Percentiles rank a stretch among this genome's conserved stretches.
phyloP scores from a whole-genome alignment of 2,329 filamentous ascomycete genomes.

The Ophiosphaerella korrae region DNA sequence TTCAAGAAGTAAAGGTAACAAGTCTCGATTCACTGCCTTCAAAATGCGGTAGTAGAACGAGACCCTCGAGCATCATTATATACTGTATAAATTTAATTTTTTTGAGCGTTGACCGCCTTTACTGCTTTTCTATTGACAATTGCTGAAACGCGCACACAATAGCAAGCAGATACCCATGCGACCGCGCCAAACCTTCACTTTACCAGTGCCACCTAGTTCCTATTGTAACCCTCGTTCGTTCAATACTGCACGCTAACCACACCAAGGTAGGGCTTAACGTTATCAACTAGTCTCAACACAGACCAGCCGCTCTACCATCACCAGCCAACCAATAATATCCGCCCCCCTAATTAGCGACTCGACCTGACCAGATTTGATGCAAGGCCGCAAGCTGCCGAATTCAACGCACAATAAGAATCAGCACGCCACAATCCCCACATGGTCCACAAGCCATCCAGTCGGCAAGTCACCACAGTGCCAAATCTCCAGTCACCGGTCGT shows the following conservation, averaged over 20 bases:
- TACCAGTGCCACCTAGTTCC: constrained; percentile 6
- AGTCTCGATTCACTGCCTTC: not conserved
- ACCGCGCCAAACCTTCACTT: not conserved
- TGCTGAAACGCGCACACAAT: constrained; percentile 31
- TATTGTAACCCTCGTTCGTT: constrained; percentile 12
- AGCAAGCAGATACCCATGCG: constrained; percentile 17
- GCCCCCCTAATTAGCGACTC: too few species aligned
- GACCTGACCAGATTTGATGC: too few species aligned
- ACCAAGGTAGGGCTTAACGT: not conserved
- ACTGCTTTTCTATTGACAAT: constrained; percentile 20
- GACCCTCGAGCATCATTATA: not conserved
- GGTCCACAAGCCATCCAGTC: not conserved
- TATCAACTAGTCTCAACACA: too few species aligned
- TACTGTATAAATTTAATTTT: not conserved
- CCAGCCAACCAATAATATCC: too few species aligned
- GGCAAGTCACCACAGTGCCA: not conserved
- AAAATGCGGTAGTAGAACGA: not conserved
- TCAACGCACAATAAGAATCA: too few species aligned
- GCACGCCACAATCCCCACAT: not conserved
- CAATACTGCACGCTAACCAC: constrained; percentile 13
- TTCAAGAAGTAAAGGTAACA: not conserved
- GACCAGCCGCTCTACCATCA: too few species aligned
- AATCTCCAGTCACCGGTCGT: not conserved
- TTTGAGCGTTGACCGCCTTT: not conserved
- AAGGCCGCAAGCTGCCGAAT: too few species aligned